Percentiles rank a stretch among this genome's conserved stretches.
phyloP scores from a whole-genome alignment of 1,139 yeast species.

The Maudiozyma humilis region DNA sequence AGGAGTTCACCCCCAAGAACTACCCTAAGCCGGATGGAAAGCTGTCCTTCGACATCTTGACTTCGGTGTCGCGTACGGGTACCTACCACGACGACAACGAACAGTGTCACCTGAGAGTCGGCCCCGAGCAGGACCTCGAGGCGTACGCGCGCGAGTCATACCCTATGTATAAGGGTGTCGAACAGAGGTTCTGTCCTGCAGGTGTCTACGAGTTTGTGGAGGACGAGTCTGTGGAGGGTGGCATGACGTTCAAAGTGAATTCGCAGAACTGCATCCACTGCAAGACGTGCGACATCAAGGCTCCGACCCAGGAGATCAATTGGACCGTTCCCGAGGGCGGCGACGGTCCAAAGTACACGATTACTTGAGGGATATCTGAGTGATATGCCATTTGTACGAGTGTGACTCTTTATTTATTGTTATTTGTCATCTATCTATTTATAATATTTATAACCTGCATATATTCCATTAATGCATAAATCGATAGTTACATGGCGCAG shows the following conservation, averaged over 20 bases:
- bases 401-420: slow-evolving; percentile 1
- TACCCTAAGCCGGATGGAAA: slow-evolving; percentile 93
- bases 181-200: slow-evolving; percentile 92
- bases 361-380: slow-evolving; percentile 2
- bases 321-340: slow-evolving; percentile 99
- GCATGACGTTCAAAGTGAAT: slow-evolving; percentile 84
- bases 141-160: slow-evolving; percentile 61
- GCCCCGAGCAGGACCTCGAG: slow-evolving; percentile 53
- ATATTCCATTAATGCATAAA: neutral
- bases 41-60: slow-evolving; percentile 79
- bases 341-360: slow-evolving; percentile 82
- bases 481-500: too few relatives aligned
- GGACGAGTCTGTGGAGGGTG: slow-evolving; percentile 48
- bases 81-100: slow-evolving; percentile 94
- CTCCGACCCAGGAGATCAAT: slow-evolving; percentile 84
- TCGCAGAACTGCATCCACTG: slow-evolving; percentile 96
- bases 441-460: too few relatives aligned
- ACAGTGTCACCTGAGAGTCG: slow-evolving; percentile 75
- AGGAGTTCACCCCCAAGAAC: slow-evolving; percentile 56
- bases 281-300: slow-evolving; percentile 95
- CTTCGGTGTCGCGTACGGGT: slow-evolving; percentile 92
- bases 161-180: slow-evolving; percentile 77
- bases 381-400: neutral
- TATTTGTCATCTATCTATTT: slow-evolving; percentile 8
- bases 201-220: slow-evolving; percentile 92